Conservation (phyloP, 306 rosid species). For the Pterocarpus santalinus region DNA sequence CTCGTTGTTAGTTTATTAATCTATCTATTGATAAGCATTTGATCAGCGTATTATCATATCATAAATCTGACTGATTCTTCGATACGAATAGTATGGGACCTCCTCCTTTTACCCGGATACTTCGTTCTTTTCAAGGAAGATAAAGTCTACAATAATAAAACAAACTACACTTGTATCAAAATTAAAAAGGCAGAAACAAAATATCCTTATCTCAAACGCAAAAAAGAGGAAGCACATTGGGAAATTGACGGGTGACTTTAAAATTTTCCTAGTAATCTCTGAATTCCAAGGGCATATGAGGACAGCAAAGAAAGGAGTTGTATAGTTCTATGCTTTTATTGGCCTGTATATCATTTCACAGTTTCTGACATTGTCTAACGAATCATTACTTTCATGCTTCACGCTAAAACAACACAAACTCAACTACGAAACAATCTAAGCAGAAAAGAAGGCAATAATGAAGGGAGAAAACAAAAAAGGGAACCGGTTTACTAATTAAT, state of each 20-base stretch:
- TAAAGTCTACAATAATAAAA: slow-evolving; percentile 33
- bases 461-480: not conserved
- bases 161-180: not conserved
- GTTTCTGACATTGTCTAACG: slow-evolving; percentile 52
- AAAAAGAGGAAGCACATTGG: slow-evolving; percentile 3
- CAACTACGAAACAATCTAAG: not conserved
- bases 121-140: slow-evolving; percentile 59
- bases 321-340: slow-evolving; percentile 31
- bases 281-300: not conserved
- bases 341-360: slow-evolving; percentile 47
- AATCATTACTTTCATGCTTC: slow-evolving; percentile 67
- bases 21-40: slow-evolving; percentile 8
- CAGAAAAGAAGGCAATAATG: slow-evolving; percentile 42
- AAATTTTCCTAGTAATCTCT: slow-evolving; percentile 1
- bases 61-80: slow-evolving; percentile 61
- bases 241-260: slow-evolving; percentile 32
- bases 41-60: slow-evolving; percentile 28
- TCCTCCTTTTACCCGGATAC: slow-evolving; percentile 19
- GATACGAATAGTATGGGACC: slow-evolving; percentile 38
- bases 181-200: slow-evolving; percentile 19
- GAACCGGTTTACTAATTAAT: not conserved
- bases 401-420: slow-evolving; percentile 56
- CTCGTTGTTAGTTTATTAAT: slow-evolving; percentile 12
- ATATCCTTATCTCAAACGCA: not conserved
- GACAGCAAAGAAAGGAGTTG: slow-evolving; percentile 4